Percentiles rank a stretch among this genome's conserved stretches.
These are phyloP conservation scores for Dioscorea zingiberensis DNA, from an alignment of 106 monocot genomes.

Conservation along the genomic window DNA sequence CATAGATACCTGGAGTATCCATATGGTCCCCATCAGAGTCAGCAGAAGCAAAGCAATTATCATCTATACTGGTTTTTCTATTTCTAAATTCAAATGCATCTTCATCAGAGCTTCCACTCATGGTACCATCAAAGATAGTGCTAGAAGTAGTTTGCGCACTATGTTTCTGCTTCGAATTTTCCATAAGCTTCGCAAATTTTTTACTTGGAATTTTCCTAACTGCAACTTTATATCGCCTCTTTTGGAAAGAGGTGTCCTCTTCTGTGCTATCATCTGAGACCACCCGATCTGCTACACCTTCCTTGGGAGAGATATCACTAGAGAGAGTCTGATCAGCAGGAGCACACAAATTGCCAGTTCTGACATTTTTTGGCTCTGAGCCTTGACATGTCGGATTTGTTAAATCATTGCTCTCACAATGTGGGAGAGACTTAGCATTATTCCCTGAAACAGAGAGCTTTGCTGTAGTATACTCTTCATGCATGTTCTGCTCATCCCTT, in stretches of 20 bases:
- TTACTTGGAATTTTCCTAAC: slow-evolving; percentile 38
- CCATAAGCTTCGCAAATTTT: slow-evolving; percentile 3
- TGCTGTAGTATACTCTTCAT: neutral
- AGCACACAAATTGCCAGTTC: neutral
- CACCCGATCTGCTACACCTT: slow-evolving; percentile 3
- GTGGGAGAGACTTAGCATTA: slow-evolving; percentile 3
- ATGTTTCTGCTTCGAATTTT: slow-evolving; percentile 13
- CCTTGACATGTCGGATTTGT: too few species aligned
- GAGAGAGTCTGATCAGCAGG: slow-evolving; percentile 8
- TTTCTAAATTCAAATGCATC: slow-evolving; percentile 12
- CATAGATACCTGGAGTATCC: neutral
- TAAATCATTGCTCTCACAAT: neutral
- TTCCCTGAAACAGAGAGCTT: neutral
- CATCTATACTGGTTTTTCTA: slow-evolving; percentile 6
- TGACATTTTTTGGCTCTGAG: neutral
- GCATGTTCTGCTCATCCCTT: slow-evolving; percentile 1
- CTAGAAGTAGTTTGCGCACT: slow-evolving; percentile 14
- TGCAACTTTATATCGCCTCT: slow-evolving; percentile 22
- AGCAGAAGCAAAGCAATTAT: slow-evolving; percentile 31
- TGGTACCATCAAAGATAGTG: slow-evolving; percentile 18
- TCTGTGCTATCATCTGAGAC: slow-evolving; percentile 42
- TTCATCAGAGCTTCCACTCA: slow-evolving; percentile 29
- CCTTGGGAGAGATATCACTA: slow-evolving; percentile 6
- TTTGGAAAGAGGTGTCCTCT: slow-evolving; percentile 17
- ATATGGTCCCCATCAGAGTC: slow-evolving; percentile 25